phyloP scores from a whole-genome alignment of 306 rosid genomes.

The Styphnolobium japonicum region DNA sequence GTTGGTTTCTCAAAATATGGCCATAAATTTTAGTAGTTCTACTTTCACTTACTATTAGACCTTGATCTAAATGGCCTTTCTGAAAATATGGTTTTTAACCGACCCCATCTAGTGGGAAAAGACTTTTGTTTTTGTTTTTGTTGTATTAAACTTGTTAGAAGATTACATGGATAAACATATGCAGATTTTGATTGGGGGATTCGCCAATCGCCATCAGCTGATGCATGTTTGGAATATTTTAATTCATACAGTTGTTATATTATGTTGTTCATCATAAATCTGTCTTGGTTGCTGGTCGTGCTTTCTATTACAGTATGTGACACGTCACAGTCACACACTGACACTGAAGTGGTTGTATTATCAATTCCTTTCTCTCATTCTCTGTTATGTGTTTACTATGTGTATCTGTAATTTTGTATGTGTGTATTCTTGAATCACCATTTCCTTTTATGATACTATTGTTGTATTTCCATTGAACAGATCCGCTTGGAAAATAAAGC shows the following conservation, averaged over 20 bases:
- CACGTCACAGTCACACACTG: no score
- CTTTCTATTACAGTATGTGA: neutral
- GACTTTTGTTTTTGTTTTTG: no score
- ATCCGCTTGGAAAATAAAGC: constrained; percentile 75
- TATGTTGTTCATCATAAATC: neutral
- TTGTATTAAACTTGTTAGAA: neutral
- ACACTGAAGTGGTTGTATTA: neutral
- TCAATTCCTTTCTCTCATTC: neutral
- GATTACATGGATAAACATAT: neutral
- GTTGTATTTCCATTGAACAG: constrained; percentile 47
- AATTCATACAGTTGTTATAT: neutral
- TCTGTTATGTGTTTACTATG: neutral
- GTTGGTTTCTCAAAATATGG: neutral
- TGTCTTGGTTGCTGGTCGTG: neutral
- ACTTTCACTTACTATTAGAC: no score
- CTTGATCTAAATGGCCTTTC: no score
- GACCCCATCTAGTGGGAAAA: no score
- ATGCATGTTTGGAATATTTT: constrained; percentile 17
- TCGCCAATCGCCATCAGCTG: neutral
- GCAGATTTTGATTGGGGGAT: neutral
- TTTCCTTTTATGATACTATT: neutral
- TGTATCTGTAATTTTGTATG: neutral
- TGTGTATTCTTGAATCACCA: neutral
- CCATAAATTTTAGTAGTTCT: no score
- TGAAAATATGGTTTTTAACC: no score